A percentile compares a stretch with the other conserved stretches of the same genome.
These are phyloP conservation scores for Ilyonectria mors-panacis DNA, from an alignment of 2,329 filamentous ascomycete species.

Conservation along the genomic window DNA sequence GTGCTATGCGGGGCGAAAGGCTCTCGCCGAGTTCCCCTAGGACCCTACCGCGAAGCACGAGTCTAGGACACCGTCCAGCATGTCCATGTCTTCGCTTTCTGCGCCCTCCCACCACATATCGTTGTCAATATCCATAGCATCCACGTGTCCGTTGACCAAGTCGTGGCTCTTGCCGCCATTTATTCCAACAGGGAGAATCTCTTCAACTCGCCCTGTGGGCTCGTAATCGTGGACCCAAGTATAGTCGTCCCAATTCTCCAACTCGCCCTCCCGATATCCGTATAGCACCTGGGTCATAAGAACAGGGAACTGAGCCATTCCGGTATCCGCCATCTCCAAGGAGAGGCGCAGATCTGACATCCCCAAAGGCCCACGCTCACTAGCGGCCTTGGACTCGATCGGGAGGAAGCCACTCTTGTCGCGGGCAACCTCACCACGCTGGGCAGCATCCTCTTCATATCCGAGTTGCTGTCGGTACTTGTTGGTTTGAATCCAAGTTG, in stretches of 20 bases:
- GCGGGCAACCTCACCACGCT: conserved; percentile 80
- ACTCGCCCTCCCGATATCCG: conserved; percentile 81
- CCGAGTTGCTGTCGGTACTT: conserved; percentile 83
- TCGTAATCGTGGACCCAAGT: conserved; percentile 63
- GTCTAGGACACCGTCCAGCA: conserved; percentile 71
- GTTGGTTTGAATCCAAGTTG: conserved; percentile 82
- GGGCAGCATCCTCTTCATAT: conserved; percentile 80
- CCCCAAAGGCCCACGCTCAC: conserved; percentile 78
- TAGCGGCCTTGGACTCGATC: conserved; percentile 82
- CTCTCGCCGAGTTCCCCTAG: conserved; percentile 30
- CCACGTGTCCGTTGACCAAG: conserved; percentile 65
- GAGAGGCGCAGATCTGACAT: conserved; percentile 85
- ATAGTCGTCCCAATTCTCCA: conserved; percentile 77
- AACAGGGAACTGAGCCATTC: conserved; percentile 83
- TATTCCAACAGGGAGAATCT: conserved; percentile 49
- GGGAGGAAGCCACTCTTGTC: conserved; percentile 86
- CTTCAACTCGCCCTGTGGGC: conserved; percentile 44
- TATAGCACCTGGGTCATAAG: conserved; percentile 79
- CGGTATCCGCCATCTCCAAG: conserved; percentile 81
- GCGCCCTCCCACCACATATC: conserved; percentile 76
- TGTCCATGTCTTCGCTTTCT: conserved; percentile 64
- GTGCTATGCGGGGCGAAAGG: neutral
- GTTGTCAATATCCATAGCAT: conserved; percentile 73
- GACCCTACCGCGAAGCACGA: conserved; percentile 67
- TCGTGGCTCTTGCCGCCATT: conserved; percentile 56